Percentiles rank a stretch among this genome's conserved stretches.
phyloP scores from a whole-genome alignment of 495 filamentous ascomycete genomes.

The Aspergillus ellipticus region DNA sequence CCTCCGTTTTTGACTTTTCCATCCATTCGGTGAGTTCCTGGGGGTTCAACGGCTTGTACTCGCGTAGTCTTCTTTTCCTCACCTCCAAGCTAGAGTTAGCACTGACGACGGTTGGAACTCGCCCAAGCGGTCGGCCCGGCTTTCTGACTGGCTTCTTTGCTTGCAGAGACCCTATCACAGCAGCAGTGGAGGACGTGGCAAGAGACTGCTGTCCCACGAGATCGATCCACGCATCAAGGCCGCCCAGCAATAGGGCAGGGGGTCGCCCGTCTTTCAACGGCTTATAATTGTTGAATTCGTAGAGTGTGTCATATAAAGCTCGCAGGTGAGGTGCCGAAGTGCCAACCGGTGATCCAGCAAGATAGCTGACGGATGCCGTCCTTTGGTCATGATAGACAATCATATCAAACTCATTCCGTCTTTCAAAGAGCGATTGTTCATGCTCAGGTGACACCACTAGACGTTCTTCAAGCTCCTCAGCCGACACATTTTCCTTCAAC shows the following conservation, averaged over 20 bases:
- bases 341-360: conserved; percentile 42
- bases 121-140: conserved; percentile 46
- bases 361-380: conserved; percentile 52
- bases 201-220: conserved; percentile 70
- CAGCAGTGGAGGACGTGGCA: conserved; percentile 51
- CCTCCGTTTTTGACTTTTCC: conserved; percentile 55
- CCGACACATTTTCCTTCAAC: conserved; percentile 72
- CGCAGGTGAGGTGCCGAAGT: conserved; percentile 57
- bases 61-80: conserved; percentile 52
- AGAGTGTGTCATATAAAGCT: conserved; percentile 72
- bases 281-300: conserved; percentile 78
- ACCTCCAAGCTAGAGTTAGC: conserved; percentile 50
- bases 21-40: conserved; percentile 60
- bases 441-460: conserved; percentile 72
- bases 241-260: conserved; percentile 76
- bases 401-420: conserved; percentile 74
- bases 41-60: conserved; percentile 56
- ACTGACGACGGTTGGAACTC: conserved; percentile 51
- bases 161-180: conserved; percentile 45
- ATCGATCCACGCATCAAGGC: conserved; percentile 80
- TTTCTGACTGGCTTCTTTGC: conserved; percentile 30
- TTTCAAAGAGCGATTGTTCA: conserved; percentile 71
- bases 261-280: conserved; percentile 56
- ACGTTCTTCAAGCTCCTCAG: conserved; percentile 76
- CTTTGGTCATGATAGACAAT: conserved; percentile 87